Evolutionary conservation across 2,329 filamentous ascomycete species (phyloP).

Genomic region (Fusarium stilboides): DNA sequence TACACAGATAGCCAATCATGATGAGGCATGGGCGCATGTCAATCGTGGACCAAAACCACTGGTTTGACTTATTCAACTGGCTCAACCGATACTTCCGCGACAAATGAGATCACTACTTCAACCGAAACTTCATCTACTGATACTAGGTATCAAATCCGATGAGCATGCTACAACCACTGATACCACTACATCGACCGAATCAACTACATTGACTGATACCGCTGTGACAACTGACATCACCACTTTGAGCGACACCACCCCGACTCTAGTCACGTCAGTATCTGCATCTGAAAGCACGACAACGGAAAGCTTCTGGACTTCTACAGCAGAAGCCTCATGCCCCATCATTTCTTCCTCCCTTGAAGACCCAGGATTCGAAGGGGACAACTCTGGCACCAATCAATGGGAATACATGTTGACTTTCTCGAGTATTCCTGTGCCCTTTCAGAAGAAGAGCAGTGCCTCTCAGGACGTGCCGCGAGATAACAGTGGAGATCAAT

Average conservation of each 20-base stretch:
- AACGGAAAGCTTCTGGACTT: slow-evolving; percentile 1
- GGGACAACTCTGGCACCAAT: slow-evolving; percentile 4
- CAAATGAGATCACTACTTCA: background rate
- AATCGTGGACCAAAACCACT: background rate
- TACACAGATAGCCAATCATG: too few species aligned
- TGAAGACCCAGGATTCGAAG: slow-evolving; percentile 9
- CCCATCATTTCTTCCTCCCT: background rate
- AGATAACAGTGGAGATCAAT: slow-evolving; percentile 8
- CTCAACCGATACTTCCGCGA: too few species aligned
- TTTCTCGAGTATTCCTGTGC: background rate
- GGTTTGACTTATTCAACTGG: too few species aligned
- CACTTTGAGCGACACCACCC: background rate
- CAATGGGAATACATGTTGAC: background rate
- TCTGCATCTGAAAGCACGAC: background rate
- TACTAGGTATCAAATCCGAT: background rate
- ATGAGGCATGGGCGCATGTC: too few species aligned
- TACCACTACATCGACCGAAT: background rate
- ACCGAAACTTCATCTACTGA: background rate
- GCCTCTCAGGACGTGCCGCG: slow-evolving; percentile 1
- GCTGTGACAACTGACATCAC: background rate
- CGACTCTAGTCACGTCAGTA: background rate
- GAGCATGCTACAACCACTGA: background rate
- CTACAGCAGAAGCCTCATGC: slow-evolving; percentile 5
- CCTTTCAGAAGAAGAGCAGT: slow-evolving; percentile 5
- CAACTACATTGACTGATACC: background rate